phyloP scores from a whole-genome alignment of 1,284 basidiomycete genomes.

The Trametes pubescens region DNA sequence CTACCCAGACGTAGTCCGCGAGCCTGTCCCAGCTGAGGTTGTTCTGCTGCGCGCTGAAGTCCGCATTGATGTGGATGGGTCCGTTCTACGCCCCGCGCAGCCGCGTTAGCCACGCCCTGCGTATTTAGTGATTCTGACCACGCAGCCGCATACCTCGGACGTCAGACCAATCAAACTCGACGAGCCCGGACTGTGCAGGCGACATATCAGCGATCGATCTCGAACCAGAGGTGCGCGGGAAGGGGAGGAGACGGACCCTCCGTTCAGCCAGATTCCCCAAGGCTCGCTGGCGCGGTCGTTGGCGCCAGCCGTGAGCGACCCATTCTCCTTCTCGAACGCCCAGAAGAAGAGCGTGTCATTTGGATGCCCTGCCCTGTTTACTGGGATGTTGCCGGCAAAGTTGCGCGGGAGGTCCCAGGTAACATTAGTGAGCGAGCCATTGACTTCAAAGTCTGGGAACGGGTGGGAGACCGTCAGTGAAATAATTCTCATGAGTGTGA shows the following conservation, averaged over 20 bases:
- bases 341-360: constrained; percentile 80
- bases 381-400: constrained; percentile 75
- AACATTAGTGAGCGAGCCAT: constrained; percentile 63
- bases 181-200: background rate
- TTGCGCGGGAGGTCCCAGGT: constrained; percentile 63
- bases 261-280: constrained; percentile 81
- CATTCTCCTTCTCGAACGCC: constrained; percentile 64
- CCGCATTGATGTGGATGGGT: constrained; percentile 61
- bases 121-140: background rate
- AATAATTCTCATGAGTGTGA: background rate
- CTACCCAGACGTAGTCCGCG: constrained; percentile 76
- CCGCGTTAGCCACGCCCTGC: background rate
- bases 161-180: constrained; percentile 47
- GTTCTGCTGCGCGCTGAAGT: constrained; percentile 60
- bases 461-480: background rate
- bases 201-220: background rate
- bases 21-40: constrained; percentile 64
- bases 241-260: constrained; percentile 48
- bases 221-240: background rate
- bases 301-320: constrained; percentile 29
- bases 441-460: constrained; percentile 40
- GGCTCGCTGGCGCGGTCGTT: constrained; percentile 44
- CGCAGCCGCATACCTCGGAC: constrained; percentile 31
- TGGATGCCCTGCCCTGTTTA: constrained; percentile 58
- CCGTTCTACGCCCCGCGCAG: constrained; percentile 59